These are phyloP conservation scores for Rosa lucieae DNA, from an alignment of 306 rosid genomes.

Conservation along the genomic window DNA sequence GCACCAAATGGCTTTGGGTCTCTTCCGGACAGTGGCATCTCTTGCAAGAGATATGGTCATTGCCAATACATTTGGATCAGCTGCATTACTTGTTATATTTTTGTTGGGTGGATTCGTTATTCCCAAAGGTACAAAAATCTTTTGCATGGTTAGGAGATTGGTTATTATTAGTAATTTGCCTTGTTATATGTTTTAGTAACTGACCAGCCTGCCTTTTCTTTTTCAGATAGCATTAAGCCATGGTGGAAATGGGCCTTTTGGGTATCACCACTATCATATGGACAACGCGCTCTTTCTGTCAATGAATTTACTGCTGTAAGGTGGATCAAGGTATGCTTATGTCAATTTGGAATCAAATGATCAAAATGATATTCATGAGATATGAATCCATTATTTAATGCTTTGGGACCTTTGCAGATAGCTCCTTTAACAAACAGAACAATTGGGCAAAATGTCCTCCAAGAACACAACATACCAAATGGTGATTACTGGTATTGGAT, in stretches of 20 bases:
- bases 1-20: too few species aligned
- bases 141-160: neutral
- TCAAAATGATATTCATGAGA: conserved; percentile 3
- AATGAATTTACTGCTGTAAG: conserved; percentile 85
- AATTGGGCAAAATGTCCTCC: conserved; percentile 62
- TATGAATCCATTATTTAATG: too few species aligned
- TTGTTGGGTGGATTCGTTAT: conserved; percentile 81
- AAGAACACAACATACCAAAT: conserved; percentile 49
- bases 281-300: conserved; percentile 70
- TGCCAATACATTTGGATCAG: conserved; percentile 60
- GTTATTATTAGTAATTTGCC: conserved; percentile 13
- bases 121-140: conserved; percentile 63
- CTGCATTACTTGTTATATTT: conserved; percentile 62
- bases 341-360: conserved; percentile 1
- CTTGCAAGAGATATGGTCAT: too few species aligned
- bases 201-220: conserved; percentile 4
- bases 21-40: too few species aligned
- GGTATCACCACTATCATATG: conserved; percentile 84
- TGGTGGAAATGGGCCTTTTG: conserved; percentile 93
- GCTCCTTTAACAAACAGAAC: conserved; percentile 45
- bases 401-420: conserved; percentile 38
- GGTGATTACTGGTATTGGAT: conserved; percentile 74
- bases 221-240: conserved; percentile 67
- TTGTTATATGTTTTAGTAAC: neutral
- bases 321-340: conserved; percentile 68